These are phyloP conservation scores for Globisporangium camurandrum DNA, from an alignment of 352 stramenopile genomes.

Conservation along the genomic window DNA sequence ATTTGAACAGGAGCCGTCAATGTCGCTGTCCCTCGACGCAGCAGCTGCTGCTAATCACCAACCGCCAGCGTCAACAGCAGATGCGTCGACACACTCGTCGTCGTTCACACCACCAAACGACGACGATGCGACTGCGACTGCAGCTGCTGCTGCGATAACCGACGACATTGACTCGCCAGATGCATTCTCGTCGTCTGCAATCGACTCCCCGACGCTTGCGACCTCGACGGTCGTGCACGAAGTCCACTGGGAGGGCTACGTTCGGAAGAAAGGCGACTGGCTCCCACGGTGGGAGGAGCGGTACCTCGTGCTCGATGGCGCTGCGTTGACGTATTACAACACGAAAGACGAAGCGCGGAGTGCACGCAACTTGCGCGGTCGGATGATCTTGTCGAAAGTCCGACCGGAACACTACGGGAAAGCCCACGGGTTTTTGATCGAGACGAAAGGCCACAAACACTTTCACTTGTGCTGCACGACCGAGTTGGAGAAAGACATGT, in stretches of 20 bases:
- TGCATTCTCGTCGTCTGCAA: too few relatives aligned
- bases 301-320: constrained; percentile 82
- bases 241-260: constrained; percentile 85
- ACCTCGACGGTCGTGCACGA: constrained; percentile 59
- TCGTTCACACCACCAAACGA: constrained; percentile 15
- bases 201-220: too few relatives aligned
- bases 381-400: constrained; percentile 78
- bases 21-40: not conserved
- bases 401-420: constrained; percentile 84
- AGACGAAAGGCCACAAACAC: constrained; percentile 84
- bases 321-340: constrained; percentile 83
- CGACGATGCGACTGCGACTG: too few relatives aligned
- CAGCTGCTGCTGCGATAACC: too few relatives aligned
- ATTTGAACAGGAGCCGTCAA: not conserved
- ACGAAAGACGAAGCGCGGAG: constrained; percentile 81
- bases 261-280: constrained; percentile 87
- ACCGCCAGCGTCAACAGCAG: not conserved
- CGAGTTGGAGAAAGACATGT: constrained; percentile 88
- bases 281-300: constrained; percentile 86
- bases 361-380: constrained; percentile 67
- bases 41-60: not conserved
- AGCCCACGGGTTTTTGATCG: constrained; percentile 79
- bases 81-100: constrained; percentile 9
- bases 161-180: too few relatives aligned
- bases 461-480: constrained; percentile 84